phyloP scores from a whole-genome alignment of 2,329 filamentous ascomycete species.

The Lachnellula subtilissima region DNA sequence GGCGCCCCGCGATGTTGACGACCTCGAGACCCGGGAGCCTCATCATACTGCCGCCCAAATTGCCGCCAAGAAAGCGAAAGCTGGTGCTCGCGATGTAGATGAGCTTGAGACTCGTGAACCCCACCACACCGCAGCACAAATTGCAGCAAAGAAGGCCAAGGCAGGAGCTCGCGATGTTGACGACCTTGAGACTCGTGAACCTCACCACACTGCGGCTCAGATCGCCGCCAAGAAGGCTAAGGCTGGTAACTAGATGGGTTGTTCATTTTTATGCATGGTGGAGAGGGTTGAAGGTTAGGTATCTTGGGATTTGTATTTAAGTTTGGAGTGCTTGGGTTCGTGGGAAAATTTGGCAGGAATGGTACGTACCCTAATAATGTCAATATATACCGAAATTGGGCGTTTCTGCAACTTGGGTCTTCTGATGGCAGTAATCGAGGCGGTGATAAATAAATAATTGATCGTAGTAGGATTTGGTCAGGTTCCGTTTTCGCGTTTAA shows the following conservation, averaged over 20 bases:
- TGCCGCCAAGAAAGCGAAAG: too few species aligned
- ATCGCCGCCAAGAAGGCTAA: neutral
- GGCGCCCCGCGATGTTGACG: too few species aligned
- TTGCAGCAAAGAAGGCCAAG: constrained; percentile 5
- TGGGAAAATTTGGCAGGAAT: neutral
- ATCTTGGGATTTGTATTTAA: neutral
- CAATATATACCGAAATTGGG: constrained; percentile 1
- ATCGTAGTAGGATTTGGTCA: too few species aligned
- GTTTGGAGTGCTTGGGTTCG: neutral
- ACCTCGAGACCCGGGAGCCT: too few species aligned
- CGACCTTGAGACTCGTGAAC: neutral
- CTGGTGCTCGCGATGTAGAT: too few species aligned
- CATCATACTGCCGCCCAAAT: too few species aligned
- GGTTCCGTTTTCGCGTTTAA: too few species aligned
- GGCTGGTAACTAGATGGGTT: neutral
- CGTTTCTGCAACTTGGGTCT: neutral
- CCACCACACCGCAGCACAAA: constrained; percentile 3
- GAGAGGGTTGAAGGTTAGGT: neutral
- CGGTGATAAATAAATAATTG: too few species aligned
- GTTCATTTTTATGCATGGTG: neutral
- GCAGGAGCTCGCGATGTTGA: constrained; percentile 3
- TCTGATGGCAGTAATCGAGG: neutral
- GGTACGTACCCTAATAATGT: neutral
- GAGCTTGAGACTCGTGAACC: too few species aligned
- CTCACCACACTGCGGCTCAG: too few species aligned